Evolutionary conservation across 345 rosid genomes (phyloP).

Genomic region (Lepidium africanum): DNA sequence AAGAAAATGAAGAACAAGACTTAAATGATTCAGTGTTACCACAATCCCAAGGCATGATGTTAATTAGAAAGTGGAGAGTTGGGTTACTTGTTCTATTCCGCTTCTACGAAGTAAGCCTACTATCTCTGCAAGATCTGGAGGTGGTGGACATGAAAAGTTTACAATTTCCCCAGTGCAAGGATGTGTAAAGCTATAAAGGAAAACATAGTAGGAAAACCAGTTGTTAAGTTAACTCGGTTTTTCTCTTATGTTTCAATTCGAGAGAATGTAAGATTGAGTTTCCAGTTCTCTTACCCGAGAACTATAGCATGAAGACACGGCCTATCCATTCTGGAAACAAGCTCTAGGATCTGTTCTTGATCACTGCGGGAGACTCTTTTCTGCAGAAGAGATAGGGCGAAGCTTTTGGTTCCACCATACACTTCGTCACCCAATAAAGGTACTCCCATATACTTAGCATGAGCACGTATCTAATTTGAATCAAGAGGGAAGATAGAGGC

Average conservation of each 20-base stretch:
- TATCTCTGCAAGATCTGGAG: slow-evolving; percentile 59
- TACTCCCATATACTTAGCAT: slow-evolving; percentile 72
- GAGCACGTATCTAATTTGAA: slow-evolving; percentile 74
- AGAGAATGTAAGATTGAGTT: neutral
- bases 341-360: slow-evolving; percentile 34
- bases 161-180: slow-evolving; percentile 51
- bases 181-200: slow-evolving; percentile 54
- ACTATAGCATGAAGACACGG: slow-evolving; percentile 90
- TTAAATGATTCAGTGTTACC: neutral
- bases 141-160: slow-evolving; percentile 66
- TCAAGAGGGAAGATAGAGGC: slow-evolving; percentile 4
- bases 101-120: slow-evolving; percentile 50
- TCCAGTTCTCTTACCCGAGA: slow-evolving; percentile 57
- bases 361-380: slow-evolving; percentile 37
- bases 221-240: neutral
- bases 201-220: neutral
- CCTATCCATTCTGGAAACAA: slow-evolving; percentile 65
- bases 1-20: neutral
- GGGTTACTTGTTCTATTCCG: slow-evolving; percentile 48
- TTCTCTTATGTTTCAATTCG: neutral
- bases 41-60: neutral
- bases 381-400: slow-evolving; percentile 73
- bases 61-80: neutral
- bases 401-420: slow-evolving; percentile 72
- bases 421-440: slow-evolving; percentile 88